These are phyloP conservation scores for Pseudogymnoascus sp. DNA, from an alignment of 2,329 filamentous ascomycete species.

Conservation along the genomic window DNA sequence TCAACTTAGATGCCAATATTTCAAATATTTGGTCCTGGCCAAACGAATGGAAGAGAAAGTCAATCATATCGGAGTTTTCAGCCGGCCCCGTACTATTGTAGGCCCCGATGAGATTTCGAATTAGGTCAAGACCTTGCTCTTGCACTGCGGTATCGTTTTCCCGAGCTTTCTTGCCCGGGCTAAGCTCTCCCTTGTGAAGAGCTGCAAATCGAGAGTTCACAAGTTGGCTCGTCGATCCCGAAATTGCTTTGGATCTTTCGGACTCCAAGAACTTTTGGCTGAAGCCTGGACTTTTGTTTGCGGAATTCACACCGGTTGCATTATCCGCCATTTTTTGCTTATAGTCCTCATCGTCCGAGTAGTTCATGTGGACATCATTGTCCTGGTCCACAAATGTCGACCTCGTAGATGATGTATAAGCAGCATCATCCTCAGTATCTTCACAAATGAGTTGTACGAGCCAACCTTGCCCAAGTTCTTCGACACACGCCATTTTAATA, in stretches of 20 bases:
- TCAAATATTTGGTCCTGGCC: constrained; percentile 72
- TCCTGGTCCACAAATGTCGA: constrained; percentile 37
- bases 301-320: neutral
- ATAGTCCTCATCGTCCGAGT: constrained; percentile 34
- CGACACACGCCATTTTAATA: constrained; percentile 67
- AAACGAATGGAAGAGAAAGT: constrained; percentile 68
- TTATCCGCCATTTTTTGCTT: neutral
- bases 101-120: constrained; percentile 77
- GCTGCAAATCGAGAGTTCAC: constrained; percentile 41
- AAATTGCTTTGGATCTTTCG: constrained; percentile 8
- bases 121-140: constrained; percentile 81
- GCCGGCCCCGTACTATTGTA: constrained; percentile 40
- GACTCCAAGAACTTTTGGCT: neutral
- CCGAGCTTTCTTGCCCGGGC: constrained; percentile 57
- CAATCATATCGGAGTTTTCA: constrained; percentile 66
- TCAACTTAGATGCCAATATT: constrained; percentile 70
- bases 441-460: constrained; percentile 68
- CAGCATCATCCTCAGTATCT: constrained; percentile 42
- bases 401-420: constrained; percentile 11
- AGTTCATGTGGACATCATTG: constrained; percentile 50
- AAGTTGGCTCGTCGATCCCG: constrained; percentile 32
- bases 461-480: constrained; percentile 71
- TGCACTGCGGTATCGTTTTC: constrained; percentile 79
- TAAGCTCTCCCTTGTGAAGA: constrained; percentile 58
- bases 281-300: neutral